Evolutionary conservation across 306 rosid species (phyloP).

Genomic region (Rosa chinensis): DNA sequence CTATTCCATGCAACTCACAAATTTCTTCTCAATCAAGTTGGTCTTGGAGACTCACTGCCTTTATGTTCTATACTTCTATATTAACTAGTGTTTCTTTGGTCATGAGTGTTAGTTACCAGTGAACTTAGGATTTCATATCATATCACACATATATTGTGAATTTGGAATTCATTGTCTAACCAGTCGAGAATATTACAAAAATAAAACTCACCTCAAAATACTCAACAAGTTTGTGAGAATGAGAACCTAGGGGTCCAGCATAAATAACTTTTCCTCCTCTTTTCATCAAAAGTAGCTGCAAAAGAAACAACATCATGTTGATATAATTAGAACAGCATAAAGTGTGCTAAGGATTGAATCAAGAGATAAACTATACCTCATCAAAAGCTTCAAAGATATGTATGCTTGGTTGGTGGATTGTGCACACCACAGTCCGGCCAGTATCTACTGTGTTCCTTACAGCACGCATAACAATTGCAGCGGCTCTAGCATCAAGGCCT

Average conservation of each 20-base stretch:
- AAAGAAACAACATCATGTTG: neutral
- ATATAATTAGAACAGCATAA: neutral
- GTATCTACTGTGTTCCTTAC: constrained; percentile 52
- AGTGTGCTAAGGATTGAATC: neutral
- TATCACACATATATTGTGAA: neutral
- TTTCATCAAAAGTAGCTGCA: constrained; percentile 43
- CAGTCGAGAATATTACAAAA: neutral
- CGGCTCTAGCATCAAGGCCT: constrained; percentile 49
- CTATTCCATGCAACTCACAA: neutral
- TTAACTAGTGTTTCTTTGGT: neutral
- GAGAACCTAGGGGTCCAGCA: constrained; percentile 37
- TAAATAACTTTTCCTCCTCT: constrained; percentile 44
- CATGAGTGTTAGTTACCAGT: neutral
- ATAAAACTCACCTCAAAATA: constrained; percentile 40
- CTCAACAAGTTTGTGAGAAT: constrained; percentile 31
- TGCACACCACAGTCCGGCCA: constrained; percentile 48
- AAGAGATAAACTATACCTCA: constrained; percentile 26
- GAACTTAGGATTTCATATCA: neutral
- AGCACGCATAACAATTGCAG: constrained; percentile 46
- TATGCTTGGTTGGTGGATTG: constrained; percentile 52
- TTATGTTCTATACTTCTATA: neutral
- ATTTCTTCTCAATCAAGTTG: neutral
- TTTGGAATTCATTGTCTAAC: too few relatives aligned
- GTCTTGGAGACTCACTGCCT: neutral
- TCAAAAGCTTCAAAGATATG: constrained; percentile 51